Percentiles rank a stretch among this genome's conserved stretches.
Conservation (phyloP, 2,329 filamentous ascomycete species). For the Pleurostoma richardsiae region DNA sequence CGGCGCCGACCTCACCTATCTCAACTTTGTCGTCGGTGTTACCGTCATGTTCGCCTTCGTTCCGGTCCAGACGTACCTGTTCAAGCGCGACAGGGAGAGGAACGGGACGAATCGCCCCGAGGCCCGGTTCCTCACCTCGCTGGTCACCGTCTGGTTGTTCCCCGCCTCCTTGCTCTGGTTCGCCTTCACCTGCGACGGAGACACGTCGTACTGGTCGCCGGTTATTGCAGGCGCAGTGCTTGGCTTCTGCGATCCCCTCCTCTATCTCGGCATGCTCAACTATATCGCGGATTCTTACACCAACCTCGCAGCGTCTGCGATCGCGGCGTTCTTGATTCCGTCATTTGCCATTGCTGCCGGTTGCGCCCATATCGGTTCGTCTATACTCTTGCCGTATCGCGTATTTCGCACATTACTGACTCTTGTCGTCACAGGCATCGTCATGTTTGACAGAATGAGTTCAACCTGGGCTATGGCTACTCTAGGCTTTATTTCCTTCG, state of each 20-base stretch:
- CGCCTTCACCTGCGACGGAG: constrained; percentile 32
- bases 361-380: constrained; percentile 31
- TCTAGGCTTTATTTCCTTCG: constrained; percentile 31
- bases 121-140: constrained; percentile 32
- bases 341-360: constrained; percentile 33
- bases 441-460: constrained; percentile 29
- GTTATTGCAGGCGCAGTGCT: constrained; percentile 31
- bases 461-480: constrained; percentile 34
- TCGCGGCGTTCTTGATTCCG: constrained; percentile 36
- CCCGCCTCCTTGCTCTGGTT: constrained; percentile 35
- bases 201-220: constrained; percentile 31
- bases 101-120: constrained; percentile 30
- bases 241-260: constrained; percentile 33
- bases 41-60: constrained; percentile 33
- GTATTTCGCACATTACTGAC: background rate
- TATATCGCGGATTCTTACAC: constrained; percentile 36
- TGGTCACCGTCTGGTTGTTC: constrained; percentile 35
- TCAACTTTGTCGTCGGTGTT: constrained; percentile 36
- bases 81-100: constrained; percentile 26
- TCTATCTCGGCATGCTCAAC: constrained; percentile 36
- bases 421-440: constrained; percentile 13
- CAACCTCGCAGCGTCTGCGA: constrained; percentile 31
- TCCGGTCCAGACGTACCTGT: constrained; percentile 35
- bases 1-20: constrained; percentile 30
- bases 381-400: constrained; percentile 6